Base-by-base conservation (phyloP, 805 yeast species). In the Hanseniaspora occidentalis region DNA sequence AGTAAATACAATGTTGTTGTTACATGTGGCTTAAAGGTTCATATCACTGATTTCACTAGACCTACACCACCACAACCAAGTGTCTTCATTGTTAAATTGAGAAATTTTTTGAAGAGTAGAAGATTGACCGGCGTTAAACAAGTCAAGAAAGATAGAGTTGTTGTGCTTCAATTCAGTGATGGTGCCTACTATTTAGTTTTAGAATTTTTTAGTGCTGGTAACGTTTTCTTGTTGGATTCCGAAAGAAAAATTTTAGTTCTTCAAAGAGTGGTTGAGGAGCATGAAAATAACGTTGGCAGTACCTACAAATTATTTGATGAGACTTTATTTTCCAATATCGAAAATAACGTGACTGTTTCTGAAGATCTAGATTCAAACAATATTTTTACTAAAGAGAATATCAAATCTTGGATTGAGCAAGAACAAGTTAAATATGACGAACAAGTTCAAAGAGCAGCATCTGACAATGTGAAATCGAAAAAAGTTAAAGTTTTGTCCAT, bases 161-260 rank as follows among this genome's bases (percentile, higher is more conserved):
- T 84, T 35, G 94, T 86, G 0, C 58, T 89, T 35, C 77, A 84
- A 45, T 89, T 89, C 60, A 77, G 88, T 35, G 95, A 84, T 51
- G 95, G 95, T 2, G 51, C 73, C 39, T 77, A 63, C 52, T 79
- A 82, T 50, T 62, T 89, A 47, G 95, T 84, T 0, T 60, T 89
- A 40, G 98, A 89, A 58, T 89, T 89, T 52, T 89, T 88, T 64
- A 83, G 96, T 54, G 96, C 96, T 2, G 98, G 98, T 21, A 89
- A 89, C 54, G 73, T 89, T 41, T 64, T 89, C 16, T 65, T 89
- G 17, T 65, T 89, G 45, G 94, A 89, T 57, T 69, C 74, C 22
- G 70, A 78, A 17, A 58, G 67, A 44, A 77, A 72, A 50, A 85
- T 88, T 38, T 50, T 86, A 51, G 67, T 89, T 0, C 61, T 86